phyloP scores from a whole-genome alignment of 768 basidiomycete genomes.

The Suillus americanus region DNA sequence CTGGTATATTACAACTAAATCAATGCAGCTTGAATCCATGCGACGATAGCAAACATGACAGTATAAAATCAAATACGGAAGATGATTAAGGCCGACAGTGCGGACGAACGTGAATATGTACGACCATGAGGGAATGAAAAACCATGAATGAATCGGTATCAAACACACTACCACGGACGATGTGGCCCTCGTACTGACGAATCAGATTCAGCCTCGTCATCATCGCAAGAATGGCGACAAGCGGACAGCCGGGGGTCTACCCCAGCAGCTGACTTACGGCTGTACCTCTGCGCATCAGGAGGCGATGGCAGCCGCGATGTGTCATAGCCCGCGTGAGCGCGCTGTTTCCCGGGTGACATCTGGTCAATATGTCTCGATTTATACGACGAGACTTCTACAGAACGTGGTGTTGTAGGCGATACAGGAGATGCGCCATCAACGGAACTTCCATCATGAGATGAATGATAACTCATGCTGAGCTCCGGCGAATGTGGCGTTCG shows the following conservation, averaged over 20 bases:
- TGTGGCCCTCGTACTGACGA: conserved; percentile 34
- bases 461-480: conserved; percentile 28
- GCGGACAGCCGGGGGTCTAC: conserved; percentile 24
- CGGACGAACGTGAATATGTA: conserved; percentile 10
- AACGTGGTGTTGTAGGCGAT: conserved; percentile 56
- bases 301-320: conserved; percentile 5
- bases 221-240: conserved; percentile 27
- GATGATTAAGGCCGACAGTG: conserved; percentile 10
- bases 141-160: not conserved
- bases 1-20: conserved; percentile 11
- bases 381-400: conserved; percentile 26
- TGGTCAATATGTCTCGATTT: conserved; percentile 17
- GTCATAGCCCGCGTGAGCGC: not conserved
- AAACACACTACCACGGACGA: conserved; percentile 43
- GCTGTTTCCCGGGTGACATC: conserved; percentile 14
- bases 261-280: conserved; percentile 19
- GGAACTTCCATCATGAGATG: conserved; percentile 44
- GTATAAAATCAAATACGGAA: conserved; percentile 8
- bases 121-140: conserved; percentile 1
- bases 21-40: conserved; percentile 4
- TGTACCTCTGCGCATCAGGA: conserved; percentile 16
- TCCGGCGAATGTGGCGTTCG: conserved; percentile 21
- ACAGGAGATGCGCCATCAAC: conserved; percentile 53
- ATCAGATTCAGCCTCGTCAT: conserved; percentile 40
- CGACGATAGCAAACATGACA: conserved; percentile 11